Base-by-base conservation (phyloP, 805 yeast genomes). In the Ogataea methanolica region DNA sequence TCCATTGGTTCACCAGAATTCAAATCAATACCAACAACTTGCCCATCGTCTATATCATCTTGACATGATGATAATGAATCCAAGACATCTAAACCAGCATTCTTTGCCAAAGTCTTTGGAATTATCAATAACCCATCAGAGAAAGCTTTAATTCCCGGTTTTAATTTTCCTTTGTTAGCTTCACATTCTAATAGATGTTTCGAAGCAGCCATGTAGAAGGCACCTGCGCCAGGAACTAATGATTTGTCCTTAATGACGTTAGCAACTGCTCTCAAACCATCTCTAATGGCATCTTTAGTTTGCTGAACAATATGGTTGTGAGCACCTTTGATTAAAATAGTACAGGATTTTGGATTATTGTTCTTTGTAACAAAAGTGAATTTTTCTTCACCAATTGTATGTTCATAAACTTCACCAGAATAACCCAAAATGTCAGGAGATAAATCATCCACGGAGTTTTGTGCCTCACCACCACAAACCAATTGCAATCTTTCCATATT, bases 401-500 rank as follows among this genome's bases (percentile, higher is more conserved):
- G 88, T 72, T 94, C 97, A 66, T 88, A 88, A 9, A 94, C 96
- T 47, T 79, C 74, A 17, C 98, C 98, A 15, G 97, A 88, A 65
- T 69, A 84, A 22, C 99, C 99, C 51, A 94, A 75, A 6, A 88
- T 75, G 2, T 75, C 78, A 4, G 95, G 89, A 6, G 84, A 61
- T 60, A 94, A 76, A 65, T 92, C 98, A 62, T 94, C 99, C 41
- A 91, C 97, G 14, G 96, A 85, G 70, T 94, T 94, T 71, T 92
- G 97, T 8, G 98, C 98, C 65, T 86, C 94, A 59, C 99, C 99
- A 31, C 97, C 99, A 53, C 96, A 88, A 45, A 90, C 89, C 51
- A 94, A 77, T 71, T 94, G 99, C 64, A 94, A 76, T 66, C 99
- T 83, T 73, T 94, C 99, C 99, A 94, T 92, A 70, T 94, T 94